Conservation (phyloP, 352 stramenopile species). For the Globisporangium iwayamae region DNA sequence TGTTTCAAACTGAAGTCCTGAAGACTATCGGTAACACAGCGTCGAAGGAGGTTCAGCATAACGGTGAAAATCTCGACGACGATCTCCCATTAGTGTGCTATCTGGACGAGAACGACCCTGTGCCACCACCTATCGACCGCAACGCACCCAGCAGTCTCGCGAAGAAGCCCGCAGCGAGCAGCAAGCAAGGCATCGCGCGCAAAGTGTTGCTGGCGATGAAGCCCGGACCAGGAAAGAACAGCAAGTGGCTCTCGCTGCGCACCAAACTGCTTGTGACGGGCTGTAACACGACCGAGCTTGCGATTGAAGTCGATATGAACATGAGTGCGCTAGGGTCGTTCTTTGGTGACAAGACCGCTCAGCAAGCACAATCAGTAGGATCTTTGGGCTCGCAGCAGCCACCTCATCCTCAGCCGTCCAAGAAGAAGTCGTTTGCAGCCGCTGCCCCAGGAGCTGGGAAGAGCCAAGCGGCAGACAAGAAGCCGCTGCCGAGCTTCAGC, state of each 20-base stretch:
- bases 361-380: background rate
- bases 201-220: constrained; percentile 18
- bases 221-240: constrained; percentile 6
- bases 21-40: background rate
- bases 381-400: background rate
- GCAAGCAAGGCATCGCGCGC: constrained; percentile 10
- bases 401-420: background rate
- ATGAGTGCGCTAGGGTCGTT: background rate
- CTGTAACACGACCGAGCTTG: background rate
- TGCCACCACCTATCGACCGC: constrained; percentile 15
- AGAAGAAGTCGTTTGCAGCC: constrained; percentile 8
- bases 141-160: constrained; percentile 18
- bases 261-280: constrained; percentile 6
- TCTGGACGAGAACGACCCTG: constrained; percentile 12
- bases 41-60: background rate
- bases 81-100: constrained; percentile 14
- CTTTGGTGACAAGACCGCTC: background rate
- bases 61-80: background rate
- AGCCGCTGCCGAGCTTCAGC: background rate
- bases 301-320: constrained; percentile 3
- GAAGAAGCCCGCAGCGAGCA: constrained; percentile 9
- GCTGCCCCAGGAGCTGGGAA: background rate
- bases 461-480: constrained; percentile 3
- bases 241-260: constrained; percentile 16
- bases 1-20: constrained; percentile 10